Base-by-base conservation (phyloP, 2,329 filamentous ascomycete genomes). In the Microthyrium microscopicum region DNA sequence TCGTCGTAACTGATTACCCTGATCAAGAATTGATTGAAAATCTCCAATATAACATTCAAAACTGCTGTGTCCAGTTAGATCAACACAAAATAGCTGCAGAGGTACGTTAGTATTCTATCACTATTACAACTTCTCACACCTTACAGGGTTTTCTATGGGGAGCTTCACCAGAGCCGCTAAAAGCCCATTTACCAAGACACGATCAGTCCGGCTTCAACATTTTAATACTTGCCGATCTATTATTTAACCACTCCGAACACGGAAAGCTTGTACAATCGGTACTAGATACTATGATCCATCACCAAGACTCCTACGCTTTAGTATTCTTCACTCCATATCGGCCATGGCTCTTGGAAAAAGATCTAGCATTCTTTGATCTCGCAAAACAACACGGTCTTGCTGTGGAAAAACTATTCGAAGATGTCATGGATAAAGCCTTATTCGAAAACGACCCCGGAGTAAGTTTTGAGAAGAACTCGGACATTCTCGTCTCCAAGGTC, bases 281-380 rank as follows among this genome's bases (percentile, higher is more conserved):
- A 39, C 61, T 68, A 46, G 51, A 67, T 47, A 80, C 77, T 12
- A 55, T 94, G 46, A 68, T 65, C 44, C 62, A 58, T 40, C 53
- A 58, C 3, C 45, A 52, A 3, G 59, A 60, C 2, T 70, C 76
- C 31, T 66, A 65, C 34, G 83, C 84, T 2, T 69, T 85, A 45
- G 84, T 94, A 5, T 91, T 94, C 54, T 95, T 94, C 59, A 92
- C 85, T 0, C 85, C 82, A 15, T 93, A 95, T 56, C 67, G 89
- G 41, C 85, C 87, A 2, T 94, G 85, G 85, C 61, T 94, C 48
- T 64, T 79, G 46, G 68, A 84, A 41, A 79, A 83, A 53, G 89
- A 93, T 47, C 62, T 92, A 51, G 70, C 68, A 4, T 94, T 94
- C 59, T 94, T 94, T 49, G 78, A 84, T 31, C 48, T 84, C 37